Evolutionary conservation across 768 basidiomycete species (phyloP).

Genomic region (Daedaleopsis nitida): DNA sequence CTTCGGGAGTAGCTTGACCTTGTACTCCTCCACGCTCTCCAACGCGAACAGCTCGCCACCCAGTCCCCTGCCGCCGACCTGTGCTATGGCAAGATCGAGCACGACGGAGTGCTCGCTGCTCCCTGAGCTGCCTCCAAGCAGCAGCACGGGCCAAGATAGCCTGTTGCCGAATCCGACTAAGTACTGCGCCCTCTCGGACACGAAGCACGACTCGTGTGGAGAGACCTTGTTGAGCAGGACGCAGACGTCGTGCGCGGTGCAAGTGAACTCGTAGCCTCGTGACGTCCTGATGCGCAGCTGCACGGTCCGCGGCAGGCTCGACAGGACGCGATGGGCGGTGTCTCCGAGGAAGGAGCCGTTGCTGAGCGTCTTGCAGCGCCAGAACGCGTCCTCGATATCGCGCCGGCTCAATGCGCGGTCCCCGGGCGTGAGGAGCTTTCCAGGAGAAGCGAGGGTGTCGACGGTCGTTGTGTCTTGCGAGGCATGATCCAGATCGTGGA

Average conservation of each 20-base stretch:
- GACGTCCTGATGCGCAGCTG: slow-evolving; percentile 20
- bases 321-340: slow-evolving; percentile 21
- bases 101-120: slow-evolving; percentile 7
- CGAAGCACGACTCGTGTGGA: slow-evolving; percentile 19
- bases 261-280: slow-evolving; percentile 13
- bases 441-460: slow-evolving; percentile 14
- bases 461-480: slow-evolving; percentile 8
- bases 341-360: slow-evolving; percentile 21
- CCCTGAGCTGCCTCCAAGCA: slow-evolving; percentile 15
- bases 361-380: slow-evolving; percentile 25
- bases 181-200: slow-evolving; percentile 14
- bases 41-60: slow-evolving; percentile 24
- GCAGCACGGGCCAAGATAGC: slow-evolving; percentile 20
- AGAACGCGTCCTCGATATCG: slow-evolving; percentile 25
- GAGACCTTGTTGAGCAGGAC: neutral
- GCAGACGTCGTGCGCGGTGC: slow-evolving; percentile 7
- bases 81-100: slow-evolving; percentile 20
- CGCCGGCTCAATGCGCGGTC: slow-evolving; percentile 14
- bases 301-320: slow-evolving; percentile 19
- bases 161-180: slow-evolving; percentile 15
- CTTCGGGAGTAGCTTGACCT: slow-evolving; percentile 17
- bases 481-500: neutral
- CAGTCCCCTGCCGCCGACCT: slow-evolving; percentile 22
- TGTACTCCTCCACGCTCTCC: slow-evolving; percentile 19
- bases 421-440: slow-evolving; percentile 10